Base-by-base conservation (phyloP, 495 filamentous ascomycete species). In the Lineolata rhizophorae region DNA sequence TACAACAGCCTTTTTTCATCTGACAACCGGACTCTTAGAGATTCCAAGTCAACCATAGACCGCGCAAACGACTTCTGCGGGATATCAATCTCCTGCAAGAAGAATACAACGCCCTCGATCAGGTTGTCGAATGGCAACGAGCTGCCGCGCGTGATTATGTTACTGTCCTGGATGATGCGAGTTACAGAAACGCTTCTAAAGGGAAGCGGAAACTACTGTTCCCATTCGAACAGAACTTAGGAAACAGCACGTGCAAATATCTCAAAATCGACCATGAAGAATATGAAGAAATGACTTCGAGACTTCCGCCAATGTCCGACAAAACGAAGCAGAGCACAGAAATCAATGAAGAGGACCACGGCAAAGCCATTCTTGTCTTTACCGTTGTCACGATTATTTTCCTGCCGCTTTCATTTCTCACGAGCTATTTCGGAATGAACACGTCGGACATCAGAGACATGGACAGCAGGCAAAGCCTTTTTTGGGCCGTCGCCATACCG, bases 341-440 rank as follows among this genome's bases (percentile, higher is more conserved):
- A 10, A 36, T 37, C 26, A 12, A 25, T 3, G 22, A 37, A 27
- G 38, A 41, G 16, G 27, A 29, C 14, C 45, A 45, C 30, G 45
- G 42, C 4, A 44, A 48, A 29, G 45, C 45, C 6, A 48, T 48
- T 26, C 20, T 45, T 9, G 39, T 45, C 4, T 48, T 48, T 24
- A 48, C 42, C 1, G 30, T 40, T 3, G 42, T 48, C 8, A 48
- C 45, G 10, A 30, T 45, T 11, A 38, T 48, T 20, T 48, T 48
- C 29, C 24, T 48, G 4, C 45, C 45, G 4, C 31, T 48, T 18
- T 37, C 32, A 3, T 45, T 45, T 28, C 32, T 48, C 1, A 37
- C 45, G 8, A 35, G 27, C 25, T 45, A 35, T 28, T 24, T 41
- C 15, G 39, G 39, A 3, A 41, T 41, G 35, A 41, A 41, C 20